These are phyloP conservation scores for Talinum fruticosum DNA, from an alignment of 148 eudicot species.

Conservation along the genomic window DNA sequence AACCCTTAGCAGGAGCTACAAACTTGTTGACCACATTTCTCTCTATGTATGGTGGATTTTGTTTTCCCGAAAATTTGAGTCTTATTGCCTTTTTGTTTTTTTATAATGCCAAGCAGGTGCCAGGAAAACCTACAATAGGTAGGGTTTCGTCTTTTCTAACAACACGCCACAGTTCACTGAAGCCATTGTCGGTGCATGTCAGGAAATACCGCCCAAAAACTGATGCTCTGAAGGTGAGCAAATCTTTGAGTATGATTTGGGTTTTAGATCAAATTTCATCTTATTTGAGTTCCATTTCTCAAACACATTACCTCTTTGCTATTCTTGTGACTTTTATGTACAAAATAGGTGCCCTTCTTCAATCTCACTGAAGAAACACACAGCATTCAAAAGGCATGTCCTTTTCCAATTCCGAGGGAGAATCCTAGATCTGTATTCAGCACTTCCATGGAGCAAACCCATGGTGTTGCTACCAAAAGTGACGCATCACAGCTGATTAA, in stretches of 20 bases:
- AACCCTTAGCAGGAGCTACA: not conserved
- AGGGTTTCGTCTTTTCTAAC: slow-evolving; percentile 40
- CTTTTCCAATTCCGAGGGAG: slow-evolving; percentile 40
- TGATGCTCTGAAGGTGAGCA: slow-evolving; percentile 54
- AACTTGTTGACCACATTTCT: not conserved
- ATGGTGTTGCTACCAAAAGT: slow-evolving; percentile 7
- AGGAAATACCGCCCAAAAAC: slow-evolving; percentile 44
- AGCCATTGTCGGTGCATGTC: slow-evolving; percentile 31
- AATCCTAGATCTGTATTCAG: slow-evolving; percentile 46
- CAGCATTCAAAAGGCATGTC: slow-evolving; percentile 19
- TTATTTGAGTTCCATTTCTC: not conserved
- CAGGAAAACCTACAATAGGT: slow-evolving; percentile 39
- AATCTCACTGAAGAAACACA: slow-evolving; percentile 29
- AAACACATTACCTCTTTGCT: not conserved
- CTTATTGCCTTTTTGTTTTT: slow-evolving; percentile 1
- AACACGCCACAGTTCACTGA: slow-evolving; percentile 36
- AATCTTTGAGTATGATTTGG: not conserved
- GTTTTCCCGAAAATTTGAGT: no score
- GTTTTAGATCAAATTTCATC: not conserved
- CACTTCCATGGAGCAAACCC: slow-evolving; percentile 25
- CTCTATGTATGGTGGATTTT: not conserved
- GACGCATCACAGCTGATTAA: slow-evolving; percentile 21
- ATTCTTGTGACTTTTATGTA: slow-evolving; percentile 1
- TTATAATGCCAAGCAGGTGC: slow-evolving; percentile 40
- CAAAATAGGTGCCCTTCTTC: slow-evolving; percentile 49